Evolutionary conservation across 192 early-diverging fungal genomes (phyloP).

Genomic region (Backusella liffmaniae): DNA sequence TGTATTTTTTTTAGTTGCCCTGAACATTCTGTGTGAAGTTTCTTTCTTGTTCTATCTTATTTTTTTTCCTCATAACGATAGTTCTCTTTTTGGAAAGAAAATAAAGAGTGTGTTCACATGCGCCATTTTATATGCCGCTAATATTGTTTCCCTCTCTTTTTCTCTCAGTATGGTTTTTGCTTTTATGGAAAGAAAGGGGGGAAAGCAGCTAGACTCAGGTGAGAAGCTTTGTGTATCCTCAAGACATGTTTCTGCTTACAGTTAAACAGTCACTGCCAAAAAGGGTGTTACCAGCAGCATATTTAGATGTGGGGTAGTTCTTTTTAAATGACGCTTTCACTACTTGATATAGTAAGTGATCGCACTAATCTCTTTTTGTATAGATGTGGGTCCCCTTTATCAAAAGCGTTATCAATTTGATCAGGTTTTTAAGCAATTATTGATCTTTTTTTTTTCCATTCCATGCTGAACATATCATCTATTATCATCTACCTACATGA

Average conservation of each 20-base stretch:
- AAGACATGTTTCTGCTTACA: slow-evolving; percentile 1
- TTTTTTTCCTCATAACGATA: neutral
- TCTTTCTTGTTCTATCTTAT: neutral
- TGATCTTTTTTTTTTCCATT: neutral
- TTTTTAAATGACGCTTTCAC: slow-evolving; percentile 1
- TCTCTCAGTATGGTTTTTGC: neutral
- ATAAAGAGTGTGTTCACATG: slow-evolving; percentile 1
- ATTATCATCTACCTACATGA: neutral
- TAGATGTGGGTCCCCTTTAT: slow-evolving; percentile 12
- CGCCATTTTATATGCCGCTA: neutral
- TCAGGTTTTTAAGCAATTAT: neutral
- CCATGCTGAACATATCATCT: neutral
- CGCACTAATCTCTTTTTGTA: slow-evolving; percentile 12
- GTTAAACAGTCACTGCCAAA: neutral
- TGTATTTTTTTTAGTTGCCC: neutral
- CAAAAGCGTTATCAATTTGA: neutral
- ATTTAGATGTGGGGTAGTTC: neutral
- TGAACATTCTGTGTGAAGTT: neutral
- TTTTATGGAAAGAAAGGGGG: neutral
- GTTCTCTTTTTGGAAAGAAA: neutral
- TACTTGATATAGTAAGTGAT: slow-evolving; percentile 14
- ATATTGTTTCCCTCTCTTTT: neutral
- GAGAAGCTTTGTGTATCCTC: neutral
- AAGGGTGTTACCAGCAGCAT: neutral
- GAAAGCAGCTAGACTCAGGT: neutral